These are phyloP conservation scores for Desmodesmus armatus DNA, from an alignment of 139 green algal genomes.

Conservation along the genomic window DNA sequence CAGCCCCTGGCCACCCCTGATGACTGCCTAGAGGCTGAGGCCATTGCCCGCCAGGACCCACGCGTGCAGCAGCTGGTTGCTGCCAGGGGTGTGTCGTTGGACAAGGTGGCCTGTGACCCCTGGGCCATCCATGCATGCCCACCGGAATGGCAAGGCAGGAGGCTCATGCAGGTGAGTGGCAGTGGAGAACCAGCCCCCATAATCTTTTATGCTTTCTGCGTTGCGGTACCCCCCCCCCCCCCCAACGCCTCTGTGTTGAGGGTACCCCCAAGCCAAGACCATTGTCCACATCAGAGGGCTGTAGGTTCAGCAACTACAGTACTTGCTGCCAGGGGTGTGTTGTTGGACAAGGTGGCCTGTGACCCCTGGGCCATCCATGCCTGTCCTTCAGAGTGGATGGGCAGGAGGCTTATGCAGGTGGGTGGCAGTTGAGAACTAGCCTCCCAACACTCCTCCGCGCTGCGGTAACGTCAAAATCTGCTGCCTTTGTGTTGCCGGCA, in stretches of 20 bases:
- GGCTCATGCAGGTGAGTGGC: constrained; percentile 36
- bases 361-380: constrained; percentile 70
- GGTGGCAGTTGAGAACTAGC: too few relatives aligned
- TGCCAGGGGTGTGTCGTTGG: neutral
- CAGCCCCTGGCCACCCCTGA: constrained; percentile 64
- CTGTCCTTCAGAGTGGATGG: constrained; percentile 34
- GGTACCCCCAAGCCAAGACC: too few relatives aligned
- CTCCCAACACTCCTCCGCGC: too few relatives aligned
- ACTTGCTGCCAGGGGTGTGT: constrained; percentile 20
- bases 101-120: constrained; percentile 61
- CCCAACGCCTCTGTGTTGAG: too few relatives aligned
- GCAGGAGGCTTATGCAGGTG: constrained; percentile 42
- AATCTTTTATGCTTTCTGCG: too few relatives aligned
- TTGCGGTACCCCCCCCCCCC: too few relatives aligned
- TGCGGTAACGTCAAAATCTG: too few relatives aligned
- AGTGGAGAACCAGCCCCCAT: neutral
- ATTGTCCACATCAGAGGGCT: too few relatives aligned
- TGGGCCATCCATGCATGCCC: constrained; percentile 62
- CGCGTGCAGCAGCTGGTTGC: constrained; percentile 28
- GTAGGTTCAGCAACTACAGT: too few relatives aligned
- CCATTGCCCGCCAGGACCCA: constrained; percentile 50
- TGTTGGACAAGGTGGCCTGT: constrained; percentile 46
- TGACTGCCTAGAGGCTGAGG: constrained; percentile 67
- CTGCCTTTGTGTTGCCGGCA: too few relatives aligned
- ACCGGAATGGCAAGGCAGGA: constrained; percentile 30